These are phyloP conservation scores for Passalora sequoiae DNA, from an alignment of 2,329 filamentous ascomycete genomes.

Conservation along the genomic window DNA sequence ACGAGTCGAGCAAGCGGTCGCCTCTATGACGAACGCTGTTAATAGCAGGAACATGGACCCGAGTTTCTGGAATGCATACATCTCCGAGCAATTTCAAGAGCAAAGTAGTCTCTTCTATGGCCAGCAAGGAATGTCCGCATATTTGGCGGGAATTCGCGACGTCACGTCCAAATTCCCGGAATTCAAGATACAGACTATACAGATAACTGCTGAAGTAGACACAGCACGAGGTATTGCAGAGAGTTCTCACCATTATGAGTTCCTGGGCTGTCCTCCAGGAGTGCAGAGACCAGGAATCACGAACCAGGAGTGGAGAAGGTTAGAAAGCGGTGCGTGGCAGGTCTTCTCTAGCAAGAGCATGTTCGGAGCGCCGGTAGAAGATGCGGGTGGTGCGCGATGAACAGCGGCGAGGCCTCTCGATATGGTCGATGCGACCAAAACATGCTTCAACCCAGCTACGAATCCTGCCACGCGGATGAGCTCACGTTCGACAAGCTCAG, in stretches of 20 bases:
- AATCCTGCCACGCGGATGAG: too few relatives aligned
- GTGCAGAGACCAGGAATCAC: background rate
- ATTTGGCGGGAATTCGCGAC: background rate
- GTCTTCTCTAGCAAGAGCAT: background rate
- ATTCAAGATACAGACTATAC: background rate
- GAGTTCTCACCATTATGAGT: background rate
- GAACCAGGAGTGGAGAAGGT: background rate
- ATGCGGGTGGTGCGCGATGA: too few relatives aligned
- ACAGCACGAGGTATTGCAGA: background rate
- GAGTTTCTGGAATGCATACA: background rate
- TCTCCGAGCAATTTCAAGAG: background rate
- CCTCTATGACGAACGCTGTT: background rate
- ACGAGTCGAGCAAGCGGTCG: background rate
- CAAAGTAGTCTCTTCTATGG: background rate
- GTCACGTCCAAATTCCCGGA: background rate
- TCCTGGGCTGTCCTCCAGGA: background rate
- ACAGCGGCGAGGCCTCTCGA: too few relatives aligned
- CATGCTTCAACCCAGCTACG: too few relatives aligned
- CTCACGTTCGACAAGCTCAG: too few relatives aligned
- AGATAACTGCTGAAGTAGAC: background rate
- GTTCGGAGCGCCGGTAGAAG: background rate
- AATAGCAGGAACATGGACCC: background rate
- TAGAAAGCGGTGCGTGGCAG: background rate
- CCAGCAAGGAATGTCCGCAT: background rate
- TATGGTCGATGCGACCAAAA: too few relatives aligned